phyloP scores from a whole-genome alignment of 768 basidiomycete species.

The Porpolomopsis calyptriformis region DNA sequence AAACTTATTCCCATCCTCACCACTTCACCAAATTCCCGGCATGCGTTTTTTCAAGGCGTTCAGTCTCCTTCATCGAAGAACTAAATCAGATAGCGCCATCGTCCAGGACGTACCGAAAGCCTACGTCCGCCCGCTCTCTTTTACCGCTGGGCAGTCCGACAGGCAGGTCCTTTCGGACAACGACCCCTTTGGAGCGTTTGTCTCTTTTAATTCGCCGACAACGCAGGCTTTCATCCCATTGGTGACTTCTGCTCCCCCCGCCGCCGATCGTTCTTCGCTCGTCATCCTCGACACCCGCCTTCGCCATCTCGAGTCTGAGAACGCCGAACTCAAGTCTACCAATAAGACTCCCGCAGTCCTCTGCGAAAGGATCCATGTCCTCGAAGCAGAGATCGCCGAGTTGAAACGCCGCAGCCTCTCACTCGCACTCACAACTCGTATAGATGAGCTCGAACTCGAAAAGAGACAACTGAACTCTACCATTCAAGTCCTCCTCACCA shows the following conservation, averaged over 20 bases:
- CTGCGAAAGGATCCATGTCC: constrained; percentile 11
- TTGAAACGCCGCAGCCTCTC: constrained; percentile 13
- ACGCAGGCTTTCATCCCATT: background rate
- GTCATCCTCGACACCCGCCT: background rate
- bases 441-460: constrained; percentile 19
- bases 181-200: background rate
- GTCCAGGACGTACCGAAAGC: background rate
- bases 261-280: background rate
- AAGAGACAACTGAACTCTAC: constrained; percentile 17
- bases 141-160: background rate
- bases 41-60: constrained; percentile 40
- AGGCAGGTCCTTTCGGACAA: background rate
- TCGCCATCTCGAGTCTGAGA: background rate
- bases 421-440: constrained; percentile 8
- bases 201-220: background rate
- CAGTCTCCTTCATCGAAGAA: constrained; percentile 35
- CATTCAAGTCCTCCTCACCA: constrained; percentile 8
- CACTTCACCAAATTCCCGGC: too few relatives aligned
- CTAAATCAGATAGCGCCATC: constrained; percentile 29
- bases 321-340: constrained; percentile 1
- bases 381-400: constrained; percentile 20
- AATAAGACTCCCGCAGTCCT: constrained; percentile 4
- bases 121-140: background rate
- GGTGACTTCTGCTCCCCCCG: background rate
- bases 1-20: too few relatives aligned